phyloP scores from a whole-genome alignment of 2,329 filamentous ascomycete genomes.

The Byssothecium circinans region DNA sequence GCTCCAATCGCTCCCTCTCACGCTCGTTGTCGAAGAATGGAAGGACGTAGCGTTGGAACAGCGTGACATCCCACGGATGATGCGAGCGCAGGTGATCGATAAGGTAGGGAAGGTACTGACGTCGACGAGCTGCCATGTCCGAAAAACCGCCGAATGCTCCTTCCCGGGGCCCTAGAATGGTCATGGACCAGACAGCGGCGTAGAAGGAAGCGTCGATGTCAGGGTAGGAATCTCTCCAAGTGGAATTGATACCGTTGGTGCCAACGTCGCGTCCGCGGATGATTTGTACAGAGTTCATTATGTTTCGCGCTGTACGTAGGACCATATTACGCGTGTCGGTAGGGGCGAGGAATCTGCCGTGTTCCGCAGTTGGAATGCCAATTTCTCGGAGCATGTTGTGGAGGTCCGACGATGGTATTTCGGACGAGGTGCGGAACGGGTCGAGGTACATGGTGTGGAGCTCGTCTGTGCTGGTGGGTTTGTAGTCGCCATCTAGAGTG shows the following conservation, averaged over 20 bases:
- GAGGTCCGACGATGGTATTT: conserved; percentile 65
- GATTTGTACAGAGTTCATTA: conserved; percentile 69
- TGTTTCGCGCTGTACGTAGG: conserved; percentile 76
- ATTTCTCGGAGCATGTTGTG: conserved; percentile 60
- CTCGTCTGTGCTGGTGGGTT: conserved; percentile 28
- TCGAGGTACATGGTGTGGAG: conserved; percentile 74
- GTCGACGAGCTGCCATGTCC: conserved; percentile 41
- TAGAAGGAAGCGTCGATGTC: conserved; percentile 68
- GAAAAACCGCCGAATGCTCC: conserved; percentile 27
- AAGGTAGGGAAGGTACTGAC: conserved; percentile 66
- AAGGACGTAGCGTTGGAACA: conserved; percentile 68
- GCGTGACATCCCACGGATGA: conserved; percentile 70
- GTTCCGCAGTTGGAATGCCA: conserved; percentile 44
- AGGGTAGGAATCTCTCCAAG: conserved; percentile 32
- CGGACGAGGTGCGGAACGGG: conserved; percentile 71
- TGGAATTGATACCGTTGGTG: conserved; percentile 27
- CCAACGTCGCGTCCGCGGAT: conserved; percentile 31
- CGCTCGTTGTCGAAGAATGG: conserved; percentile 59
- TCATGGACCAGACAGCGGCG: conserved; percentile 69
- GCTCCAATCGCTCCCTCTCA: conserved; percentile 58
- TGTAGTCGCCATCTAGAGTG: conserved; percentile 51
- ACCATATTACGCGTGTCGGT: conserved; percentile 69
- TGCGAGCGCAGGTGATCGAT: conserved; percentile 65
- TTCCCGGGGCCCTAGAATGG: conserved; percentile 41
- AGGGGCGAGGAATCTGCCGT: conserved; percentile 62